phyloP scores from a whole-genome alignment of 441 rosid genomes.

The Isatis lusitanica region DNA sequence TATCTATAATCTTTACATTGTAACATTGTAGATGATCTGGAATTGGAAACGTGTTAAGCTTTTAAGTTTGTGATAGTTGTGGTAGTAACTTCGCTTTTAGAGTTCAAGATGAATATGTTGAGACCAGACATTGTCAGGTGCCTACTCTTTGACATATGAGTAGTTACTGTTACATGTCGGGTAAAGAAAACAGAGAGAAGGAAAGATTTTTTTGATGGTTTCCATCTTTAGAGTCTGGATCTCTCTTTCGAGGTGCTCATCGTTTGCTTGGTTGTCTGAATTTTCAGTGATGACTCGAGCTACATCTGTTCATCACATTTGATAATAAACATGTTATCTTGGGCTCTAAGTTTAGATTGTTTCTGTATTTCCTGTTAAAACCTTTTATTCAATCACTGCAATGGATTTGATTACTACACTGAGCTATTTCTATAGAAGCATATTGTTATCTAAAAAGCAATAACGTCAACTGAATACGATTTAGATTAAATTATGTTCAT shows the following conservation, averaged over 20 bases:
- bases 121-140: constrained; percentile 39
- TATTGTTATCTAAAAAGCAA: not conserved
- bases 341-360: not conserved
- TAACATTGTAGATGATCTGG: not conserved
- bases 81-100: not conserved
- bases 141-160: constrained; percentile 29
- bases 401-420: not conserved
- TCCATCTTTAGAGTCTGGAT: constrained; percentile 21
- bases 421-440: not conserved
- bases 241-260: constrained; percentile 44
- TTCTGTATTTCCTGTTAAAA: not conserved
- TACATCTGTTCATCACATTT: constrained; percentile 59
- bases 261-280: constrained; percentile 49
- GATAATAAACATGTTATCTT: not conserved
- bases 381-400: constrained; percentile 22
- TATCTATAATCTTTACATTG: not conserved
- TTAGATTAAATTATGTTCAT: too few relatives aligned
- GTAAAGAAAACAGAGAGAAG: constrained; percentile 31
- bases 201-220: constrained; percentile 22
- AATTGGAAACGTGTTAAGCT: not conserved
- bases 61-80: not conserved
- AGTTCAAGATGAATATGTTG: not conserved
- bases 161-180: constrained; percentile 38
- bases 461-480: too few relatives aligned
- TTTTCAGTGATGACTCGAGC: constrained; percentile 46